These are phyloP conservation scores for Crithidia expoeki DNA, from an alignment of 208 protist genomes.

Conservation along the genomic window DNA sequence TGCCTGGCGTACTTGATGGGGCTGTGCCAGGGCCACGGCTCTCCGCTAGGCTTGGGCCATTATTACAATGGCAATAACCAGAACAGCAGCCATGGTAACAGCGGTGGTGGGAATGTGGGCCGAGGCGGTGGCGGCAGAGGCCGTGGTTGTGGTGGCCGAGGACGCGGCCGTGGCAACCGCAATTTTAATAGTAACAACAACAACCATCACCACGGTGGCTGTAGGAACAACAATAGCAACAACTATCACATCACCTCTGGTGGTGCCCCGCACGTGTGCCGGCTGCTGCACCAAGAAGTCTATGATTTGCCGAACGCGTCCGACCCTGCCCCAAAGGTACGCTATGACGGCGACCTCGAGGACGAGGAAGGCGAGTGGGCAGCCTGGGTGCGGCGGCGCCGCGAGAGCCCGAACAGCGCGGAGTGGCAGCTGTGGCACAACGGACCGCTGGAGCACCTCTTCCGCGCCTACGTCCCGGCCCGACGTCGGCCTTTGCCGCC, in stretches of 20 bases:
- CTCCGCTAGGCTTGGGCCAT: background rate
- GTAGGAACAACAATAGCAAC: background rate
- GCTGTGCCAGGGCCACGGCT: constrained; percentile 46
- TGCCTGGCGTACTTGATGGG: constrained; percentile 84
- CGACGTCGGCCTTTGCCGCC: constrained; percentile 26
- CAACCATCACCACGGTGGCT: background rate
- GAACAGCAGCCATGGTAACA: background rate
- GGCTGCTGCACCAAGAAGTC: constrained; percentile 54
- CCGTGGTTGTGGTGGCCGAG: constrained; percentile 3
- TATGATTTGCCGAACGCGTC: constrained; percentile 57
- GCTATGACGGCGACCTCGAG: constrained; percentile 50
- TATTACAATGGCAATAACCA: background rate
- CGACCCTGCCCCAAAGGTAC: constrained; percentile 36
- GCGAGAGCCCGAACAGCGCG: constrained; percentile 72
- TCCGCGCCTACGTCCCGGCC: constrained; percentile 58
- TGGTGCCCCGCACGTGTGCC: constrained; percentile 26
- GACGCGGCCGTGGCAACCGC: constrained; percentile 2
- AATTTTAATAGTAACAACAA: background rate
- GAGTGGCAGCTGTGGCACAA: constrained; percentile 90
- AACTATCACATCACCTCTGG: too few relatives aligned
- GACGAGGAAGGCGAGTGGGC: constrained; percentile 49
- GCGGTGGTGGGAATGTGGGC: constrained; percentile 5
- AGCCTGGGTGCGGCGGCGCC: constrained; percentile 61
- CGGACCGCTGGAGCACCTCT: constrained; percentile 54
- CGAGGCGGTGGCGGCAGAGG: constrained; percentile 1